Evolutionary conservation across 305 asterid genomes (phyloP).

Genomic region (Salvia sclarea): DNA sequence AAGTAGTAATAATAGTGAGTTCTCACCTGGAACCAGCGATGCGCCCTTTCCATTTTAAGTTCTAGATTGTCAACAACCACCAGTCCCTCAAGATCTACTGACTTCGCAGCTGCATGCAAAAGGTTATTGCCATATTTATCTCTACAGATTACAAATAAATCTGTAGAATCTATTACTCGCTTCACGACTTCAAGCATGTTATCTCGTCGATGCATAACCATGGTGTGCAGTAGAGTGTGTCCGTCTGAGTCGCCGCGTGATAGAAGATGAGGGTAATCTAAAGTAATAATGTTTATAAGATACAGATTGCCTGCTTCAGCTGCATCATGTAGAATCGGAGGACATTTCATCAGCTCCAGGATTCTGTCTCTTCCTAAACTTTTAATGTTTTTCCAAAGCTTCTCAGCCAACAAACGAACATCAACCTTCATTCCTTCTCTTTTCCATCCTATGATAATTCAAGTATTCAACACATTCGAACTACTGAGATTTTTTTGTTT

Average conservation of each 20-base stretch:
- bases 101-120: not conserved
- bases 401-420: not conserved
- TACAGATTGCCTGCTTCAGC: slow-evolving; percentile 11
- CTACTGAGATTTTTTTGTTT: too few species aligned
- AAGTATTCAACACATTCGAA: too few species aligned
- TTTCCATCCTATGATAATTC: too few species aligned
- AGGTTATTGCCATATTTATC: not conserved
- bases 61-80: not conserved
- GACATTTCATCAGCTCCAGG: not conserved
- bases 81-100: not conserved
- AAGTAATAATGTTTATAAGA: slow-evolving; percentile 7
- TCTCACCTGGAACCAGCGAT: not conserved
- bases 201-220: not conserved
- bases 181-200: not conserved
- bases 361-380: not conserved
- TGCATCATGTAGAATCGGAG: slow-evolving; percentile 17
- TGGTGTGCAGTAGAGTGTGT: not conserved
- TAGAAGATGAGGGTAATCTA: not conserved
- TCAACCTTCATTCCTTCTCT: not conserved
- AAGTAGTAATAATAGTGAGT: too few species aligned
- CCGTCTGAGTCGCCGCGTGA: not conserved
- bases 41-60: not conserved
- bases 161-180: too few species aligned
- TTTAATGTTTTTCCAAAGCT: not conserved
- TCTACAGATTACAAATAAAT: not conserved